A percentile compares a stretch with the other conserved stretches of the same genome.
phyloP scores from a whole-genome alignment of 495 filamentous ascomycete species.

The Trichocladium antarcticum region DNA sequence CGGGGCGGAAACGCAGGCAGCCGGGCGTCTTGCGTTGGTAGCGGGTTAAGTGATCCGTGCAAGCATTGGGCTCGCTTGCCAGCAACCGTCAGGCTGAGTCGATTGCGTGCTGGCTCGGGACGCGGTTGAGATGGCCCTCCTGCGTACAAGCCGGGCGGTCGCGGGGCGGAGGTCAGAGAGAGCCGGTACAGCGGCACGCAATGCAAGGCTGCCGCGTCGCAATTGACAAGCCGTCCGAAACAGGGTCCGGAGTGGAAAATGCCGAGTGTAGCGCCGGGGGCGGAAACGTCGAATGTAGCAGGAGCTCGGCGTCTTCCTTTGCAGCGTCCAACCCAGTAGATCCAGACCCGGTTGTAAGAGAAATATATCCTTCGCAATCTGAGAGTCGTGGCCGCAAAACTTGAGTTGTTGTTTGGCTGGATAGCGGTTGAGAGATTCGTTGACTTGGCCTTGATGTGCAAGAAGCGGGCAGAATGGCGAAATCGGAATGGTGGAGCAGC shows the following conservation, averaged over 20 bases:
- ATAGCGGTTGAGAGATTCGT: not conserved
- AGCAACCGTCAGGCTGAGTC: conserved; percentile 18
- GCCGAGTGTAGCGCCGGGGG: not conserved
- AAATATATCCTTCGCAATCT: not conserved
- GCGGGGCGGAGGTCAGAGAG: conserved; percentile 9
- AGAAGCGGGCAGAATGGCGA: conserved; percentile 24
- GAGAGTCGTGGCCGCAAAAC: conserved; percentile 1
- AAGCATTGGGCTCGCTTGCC: conserved; percentile 25
- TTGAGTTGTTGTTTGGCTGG: conserved; percentile 8
- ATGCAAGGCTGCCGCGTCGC: conserved; percentile 19
- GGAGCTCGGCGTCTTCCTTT: not conserved
- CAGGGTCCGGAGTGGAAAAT: not conserved
- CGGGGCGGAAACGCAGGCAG: conserved; percentile 13
- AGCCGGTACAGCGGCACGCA: conserved; percentile 21
- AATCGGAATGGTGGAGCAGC: conserved; percentile 20
- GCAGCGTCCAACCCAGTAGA: not conserved
- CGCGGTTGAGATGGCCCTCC: conserved; percentile 7
- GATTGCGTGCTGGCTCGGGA: conserved; percentile 28
- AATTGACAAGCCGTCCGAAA: conserved; percentile 8
- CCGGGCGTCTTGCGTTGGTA: conserved; percentile 21
- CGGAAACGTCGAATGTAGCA: not conserved
- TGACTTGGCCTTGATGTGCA: conserved; percentile 12
- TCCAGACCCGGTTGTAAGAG: not conserved
- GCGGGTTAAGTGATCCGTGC: conserved; percentile 19
- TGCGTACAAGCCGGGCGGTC: conserved; percentile 5